phyloP scores from a whole-genome alignment of 441 rosid genomes.

The Gossypium lobatum region DNA sequence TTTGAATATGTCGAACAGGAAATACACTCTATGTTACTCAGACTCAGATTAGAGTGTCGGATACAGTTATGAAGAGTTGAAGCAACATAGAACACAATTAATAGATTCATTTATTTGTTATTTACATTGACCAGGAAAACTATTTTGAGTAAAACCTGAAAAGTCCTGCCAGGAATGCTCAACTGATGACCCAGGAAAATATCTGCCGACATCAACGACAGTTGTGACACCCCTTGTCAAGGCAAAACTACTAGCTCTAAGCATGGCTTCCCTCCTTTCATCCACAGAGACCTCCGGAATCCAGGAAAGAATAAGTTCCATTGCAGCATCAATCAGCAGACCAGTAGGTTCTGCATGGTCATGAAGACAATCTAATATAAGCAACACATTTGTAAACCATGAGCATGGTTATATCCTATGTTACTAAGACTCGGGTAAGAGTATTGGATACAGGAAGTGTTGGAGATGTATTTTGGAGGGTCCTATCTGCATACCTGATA shows the following conservation, averaged over 20 bases:
- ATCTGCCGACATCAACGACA: slow-evolving; percentile 83
- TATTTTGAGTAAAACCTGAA: slow-evolving; percentile 45
- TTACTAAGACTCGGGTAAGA: background rate
- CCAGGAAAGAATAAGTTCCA: slow-evolving; percentile 50
- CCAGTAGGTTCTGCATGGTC: slow-evolving; percentile 72
- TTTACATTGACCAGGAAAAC: background rate
- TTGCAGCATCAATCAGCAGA: slow-evolving; percentile 78
- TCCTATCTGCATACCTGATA: background rate
- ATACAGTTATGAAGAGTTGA: background rate
- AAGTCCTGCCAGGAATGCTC: slow-evolving; percentile 81
- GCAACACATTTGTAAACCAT: background rate
- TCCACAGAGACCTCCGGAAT: slow-evolving; percentile 60
- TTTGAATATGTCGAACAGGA: background rate
- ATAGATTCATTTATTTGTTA: slow-evolving; percentile 6
- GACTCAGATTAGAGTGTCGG: background rate
- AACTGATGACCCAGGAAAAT: slow-evolving; percentile 58
- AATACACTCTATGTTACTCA: background rate
- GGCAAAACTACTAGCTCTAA: slow-evolving; percentile 69
- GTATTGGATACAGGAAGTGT: background rate
- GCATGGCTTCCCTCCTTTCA: slow-evolving; percentile 79
- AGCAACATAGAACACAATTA: background rate
- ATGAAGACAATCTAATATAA: slow-evolving; percentile 6
- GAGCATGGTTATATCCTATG: slow-evolving; percentile 1
- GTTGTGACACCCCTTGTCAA: slow-evolving; percentile 79
- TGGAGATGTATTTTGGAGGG: background rate